Evolutionary conservation across 805 yeast species (phyloP), one percentile per base, ranked within the genome.

Genomic region (Monosporozyma yasuniensis): DNA sequence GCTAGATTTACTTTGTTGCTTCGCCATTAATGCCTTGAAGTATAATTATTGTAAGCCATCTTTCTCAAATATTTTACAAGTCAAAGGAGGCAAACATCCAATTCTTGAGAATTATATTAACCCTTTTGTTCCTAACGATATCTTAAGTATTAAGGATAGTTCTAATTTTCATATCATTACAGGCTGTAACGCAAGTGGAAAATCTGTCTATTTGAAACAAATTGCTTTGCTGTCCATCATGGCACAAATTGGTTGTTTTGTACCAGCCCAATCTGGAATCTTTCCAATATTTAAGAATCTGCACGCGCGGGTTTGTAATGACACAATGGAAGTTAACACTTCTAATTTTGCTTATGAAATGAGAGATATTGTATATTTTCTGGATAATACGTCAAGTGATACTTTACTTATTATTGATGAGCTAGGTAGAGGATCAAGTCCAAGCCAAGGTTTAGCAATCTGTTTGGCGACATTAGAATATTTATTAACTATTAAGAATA

Each of bases 171-270:
- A 75, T 49, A 69, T 80, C 1, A 69, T 80, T 4, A 79, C 83
- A 0, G 84, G 84, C 0, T 76, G 79, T 11, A 80, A 80, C 51
- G 76, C 75, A 79, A 79, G 83, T 45, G 85, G 84, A 0, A 80
- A 80, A 56, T 79, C 84, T 0, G 75, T 79, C 3, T 77, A 76
- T 51, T 67, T 80, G 32, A 74, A 72, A 50, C 82, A 79, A 53
- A 63, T 77, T 11, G 77, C 80, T 1, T 55, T 78, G 3, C 56
- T 77, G 11, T 67, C 66, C 2, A 71, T 80, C 9, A 69, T 81
- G 75, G 75, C 80, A 0, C 86, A 81, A 57, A 74, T 79, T 21
- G 86, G 86, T 0, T 72, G 77, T 10, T 75, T 72, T 25, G 60
- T 75, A 0, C 78, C 79, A 0, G 78, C 79, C 9, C 67, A 66